phyloP scores from a whole-genome alignment of 2,329 filamentous ascomycete species.

The Fonsecaea erecta region DNA sequence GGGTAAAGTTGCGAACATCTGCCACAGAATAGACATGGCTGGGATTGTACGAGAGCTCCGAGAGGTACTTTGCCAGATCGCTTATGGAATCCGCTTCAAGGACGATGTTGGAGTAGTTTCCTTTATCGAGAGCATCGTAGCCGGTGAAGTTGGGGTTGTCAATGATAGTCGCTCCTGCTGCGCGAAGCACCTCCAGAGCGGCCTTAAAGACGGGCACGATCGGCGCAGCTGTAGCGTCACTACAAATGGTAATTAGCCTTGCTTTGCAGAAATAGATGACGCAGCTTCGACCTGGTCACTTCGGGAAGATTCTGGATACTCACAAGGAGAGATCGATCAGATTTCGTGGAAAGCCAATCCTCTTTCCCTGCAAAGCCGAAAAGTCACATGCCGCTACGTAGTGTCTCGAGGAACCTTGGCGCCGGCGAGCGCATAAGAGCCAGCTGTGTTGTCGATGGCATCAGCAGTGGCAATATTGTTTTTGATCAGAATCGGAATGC shows the following conservation, averaged over 20 bases:
- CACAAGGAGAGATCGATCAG: slow-evolving; percentile 50
- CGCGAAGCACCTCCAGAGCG: slow-evolving; percentile 58
- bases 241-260: not conserved
- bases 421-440: slow-evolving; percentile 66
- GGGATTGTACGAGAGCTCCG: slow-evolving; percentile 62
- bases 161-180: slow-evolving; percentile 64
- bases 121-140: slow-evolving; percentile 46
- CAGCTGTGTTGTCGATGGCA: slow-evolving; percentile 67
- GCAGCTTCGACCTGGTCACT: not conserved
- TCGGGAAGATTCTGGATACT: not conserved
- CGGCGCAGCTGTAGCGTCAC: slow-evolving; percentile 43
- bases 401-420: slow-evolving; percentile 63
- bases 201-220: slow-evolving; percentile 61
- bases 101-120: slow-evolving; percentile 48
- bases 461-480: slow-evolving; percentile 69
- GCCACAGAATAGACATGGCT: slow-evolving; percentile 57
- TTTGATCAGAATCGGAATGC: slow-evolving; percentile 69
- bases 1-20: slow-evolving; percentile 62
- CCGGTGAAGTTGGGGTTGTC: slow-evolving; percentile 64
- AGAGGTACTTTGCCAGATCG: slow-evolving; percentile 65
- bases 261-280: not conserved
- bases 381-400: slow-evolving; percentile 64
- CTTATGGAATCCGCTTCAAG: slow-evolving; percentile 64
- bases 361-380: slow-evolving; percentile 59
- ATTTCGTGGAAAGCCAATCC: slow-evolving; percentile 69